Base-by-base conservation (phyloP, 1,284 basidiomycete genomes). In the Malassezia restricta region DNA sequence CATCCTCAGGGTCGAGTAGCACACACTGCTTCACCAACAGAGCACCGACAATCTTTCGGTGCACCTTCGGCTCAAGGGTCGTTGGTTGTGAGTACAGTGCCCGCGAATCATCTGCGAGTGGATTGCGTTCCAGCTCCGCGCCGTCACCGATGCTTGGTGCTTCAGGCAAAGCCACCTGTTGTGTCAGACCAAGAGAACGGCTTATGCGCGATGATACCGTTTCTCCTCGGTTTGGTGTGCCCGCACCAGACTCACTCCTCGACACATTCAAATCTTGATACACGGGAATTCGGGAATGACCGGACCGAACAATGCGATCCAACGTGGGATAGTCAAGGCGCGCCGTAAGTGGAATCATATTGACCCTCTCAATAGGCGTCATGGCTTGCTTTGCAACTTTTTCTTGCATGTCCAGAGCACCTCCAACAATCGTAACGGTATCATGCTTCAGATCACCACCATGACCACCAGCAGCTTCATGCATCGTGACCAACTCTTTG, bases 1-100 rank as follows among this genome's bases (percentile, higher is more conserved):
- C 68, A 42, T 73, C 85, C 73, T 86, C 85, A 2, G 89, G 88
- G 73, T 92, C 88, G 8, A 92, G 79, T 51, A 91, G 75, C 11
- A 92, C 85, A 68, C 87, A 89, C 62, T 86, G 82, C 74, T 89
- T 89, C 47, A 87, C 86, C 6, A 88, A 77, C 38, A 89, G 75
- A 41, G 86, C 83, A 2, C 86, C 86, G 33, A 88, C 74, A 53
- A 88, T 86, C 75, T 83, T 86, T 47, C 65, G 64, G 11, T 43
- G 51, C 11, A 47, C 45, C 14, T 31, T 42, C n/a, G 32, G 32
- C 3, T 17, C 15, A 20, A 31, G 31, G 20, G 20, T 24, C 14
- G 44, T 32, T 6, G 44, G 44, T 17, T 33, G 24, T 8, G 35
- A 38, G 29, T 39, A 33, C 11, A 35, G 27, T 5, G 33, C 27